Evolutionary conservation across 164 flowering plant species (phyloP), one percentile per base, ranked within the genome.

Genomic region (Piper betle): DNA sequence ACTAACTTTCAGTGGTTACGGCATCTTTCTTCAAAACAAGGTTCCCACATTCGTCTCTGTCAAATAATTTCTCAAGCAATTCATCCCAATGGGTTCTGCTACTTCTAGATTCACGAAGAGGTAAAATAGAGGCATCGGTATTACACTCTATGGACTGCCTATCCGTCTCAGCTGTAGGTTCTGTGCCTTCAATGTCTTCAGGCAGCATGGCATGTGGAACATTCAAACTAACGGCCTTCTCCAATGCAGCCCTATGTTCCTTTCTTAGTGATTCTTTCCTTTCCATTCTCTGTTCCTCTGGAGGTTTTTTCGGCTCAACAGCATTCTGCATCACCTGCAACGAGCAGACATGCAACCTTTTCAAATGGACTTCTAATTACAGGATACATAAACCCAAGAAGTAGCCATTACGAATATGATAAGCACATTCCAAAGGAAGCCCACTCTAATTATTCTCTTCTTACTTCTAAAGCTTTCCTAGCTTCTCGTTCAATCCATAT

Each of bases 181-280:
- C 67, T 6, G 50, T 10, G 12, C 11, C 50, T 46, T 46, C 50
- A 6, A 46, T 46, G 15, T 72, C 77, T 37, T 70, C 79, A 53
- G 59, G 10, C 20, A 71, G 15, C 33, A 70, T 79, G 11, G 94
- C 94, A 62, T 90, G 84, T 53, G 99, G 97, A 39, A 93, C 75
- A 48, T 90, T 85, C 66, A 93, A 68, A 68, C 84, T 80, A 5
- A 86, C 84, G n/a, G 97, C 97, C 74, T 84, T 81, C 57, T 93
- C 89, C 66, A 93, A 48, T 43, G 97, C 97, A 69, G 84, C 99
- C 68, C 74, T 86, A 79, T 88, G 97, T 68, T 93, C 98, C 59
- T 79, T 80, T 59, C 86, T 77, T 6, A 83, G 39, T 3, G 99
- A 83, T 67, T 74, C 72, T 75, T 71, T 15, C 74, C 99, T 86